phyloP scores from a whole-genome alignment of 331 rosid species.

The Erythrophleum ivorense region DNA sequence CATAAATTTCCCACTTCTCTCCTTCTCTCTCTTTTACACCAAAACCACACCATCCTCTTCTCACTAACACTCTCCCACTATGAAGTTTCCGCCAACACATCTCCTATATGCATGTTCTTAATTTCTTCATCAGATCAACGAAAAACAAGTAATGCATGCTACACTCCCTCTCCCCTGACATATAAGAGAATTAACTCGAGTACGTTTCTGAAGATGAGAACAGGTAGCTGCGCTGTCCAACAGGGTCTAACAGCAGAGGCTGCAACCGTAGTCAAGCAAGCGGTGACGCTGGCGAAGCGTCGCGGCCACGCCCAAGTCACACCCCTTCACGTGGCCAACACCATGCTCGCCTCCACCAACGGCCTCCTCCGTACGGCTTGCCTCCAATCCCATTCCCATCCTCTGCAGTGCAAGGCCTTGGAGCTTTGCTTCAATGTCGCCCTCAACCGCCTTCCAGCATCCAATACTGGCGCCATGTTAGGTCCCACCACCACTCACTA shows the following conservation, averaged over 20 bases:
- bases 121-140: too few relatives aligned
- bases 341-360: slow-evolving; percentile 73
- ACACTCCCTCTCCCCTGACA: neutral
- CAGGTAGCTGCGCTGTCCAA: slow-evolving; percentile 79
- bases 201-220: slow-evolving; percentile 61
- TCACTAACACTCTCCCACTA: neutral
- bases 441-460: slow-evolving; percentile 86
- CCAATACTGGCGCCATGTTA: slow-evolving; percentile 75
- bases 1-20: slow-evolving; percentile 60
- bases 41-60: slow-evolving; percentile 28
- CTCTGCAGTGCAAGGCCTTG: slow-evolving; percentile 95
- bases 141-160: slow-evolving; percentile 29
- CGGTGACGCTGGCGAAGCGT: slow-evolving; percentile 79
- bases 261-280: slow-evolving; percentile 73
- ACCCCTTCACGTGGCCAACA: slow-evolving; percentile 92
- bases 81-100: too few relatives aligned
- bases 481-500: slow-evolving; percentile 42
- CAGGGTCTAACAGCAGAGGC: slow-evolving; percentile 91
- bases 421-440: slow-evolving; percentile 99
- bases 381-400: slow-evolving; percentile 91
- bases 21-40: slow-evolving; percentile 41
- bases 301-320: slow-evolving; percentile 98
- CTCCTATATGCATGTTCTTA: neutral
- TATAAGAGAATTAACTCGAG: too few relatives aligned
- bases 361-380: slow-evolving; percentile 82